A percentile compares a stretch with the other conserved stretches of the same genome.
phyloP scores from a whole-genome alignment of 768 basidiomycete genomes.

The Calocera cornea region DNA sequence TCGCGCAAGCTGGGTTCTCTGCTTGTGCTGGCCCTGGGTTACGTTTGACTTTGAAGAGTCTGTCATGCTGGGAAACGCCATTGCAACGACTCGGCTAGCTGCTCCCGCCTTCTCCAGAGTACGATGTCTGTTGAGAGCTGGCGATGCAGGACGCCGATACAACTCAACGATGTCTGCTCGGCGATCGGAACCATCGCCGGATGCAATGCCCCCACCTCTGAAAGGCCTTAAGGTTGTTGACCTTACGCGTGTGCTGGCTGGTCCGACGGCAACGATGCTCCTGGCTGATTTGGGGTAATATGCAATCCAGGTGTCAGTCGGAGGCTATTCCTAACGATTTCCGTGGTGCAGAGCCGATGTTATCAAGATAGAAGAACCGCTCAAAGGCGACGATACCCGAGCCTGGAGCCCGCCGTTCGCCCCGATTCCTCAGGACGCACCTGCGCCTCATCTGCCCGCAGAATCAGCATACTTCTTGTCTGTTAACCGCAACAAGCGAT shows the following conservation, averaged over 20 bases:
- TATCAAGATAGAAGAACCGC: constrained; percentile 75
- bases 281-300: constrained; percentile 58
- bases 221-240: constrained; percentile 74
- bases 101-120: background rate
- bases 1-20: too few relatives aligned
- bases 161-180: background rate
- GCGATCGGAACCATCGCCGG: background rate
- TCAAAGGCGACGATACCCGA: constrained; percentile 80
- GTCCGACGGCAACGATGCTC: constrained; percentile 83
- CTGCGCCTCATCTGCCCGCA: constrained; percentile 54
- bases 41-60: too few relatives aligned
- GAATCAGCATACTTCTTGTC: constrained; percentile 90
- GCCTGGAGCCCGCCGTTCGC: constrained; percentile 30
- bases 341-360: constrained; percentile 57
- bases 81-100: too few relatives aligned
- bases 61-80: too few relatives aligned
- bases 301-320: background rate
- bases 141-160: background rate
- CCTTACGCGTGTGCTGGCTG: constrained; percentile 80
- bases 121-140: background rate
- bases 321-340: background rate
- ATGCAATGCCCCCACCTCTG: constrained; percentile 44
- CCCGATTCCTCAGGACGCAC: constrained; percentile 33
- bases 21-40: too few relatives aligned
- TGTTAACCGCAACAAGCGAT: constrained; percentile 78